These are phyloP conservation scores for Phytophthora boehmeriae DNA, from an alignment of 352 stramenopile genomes.

Conservation along the genomic window DNA sequence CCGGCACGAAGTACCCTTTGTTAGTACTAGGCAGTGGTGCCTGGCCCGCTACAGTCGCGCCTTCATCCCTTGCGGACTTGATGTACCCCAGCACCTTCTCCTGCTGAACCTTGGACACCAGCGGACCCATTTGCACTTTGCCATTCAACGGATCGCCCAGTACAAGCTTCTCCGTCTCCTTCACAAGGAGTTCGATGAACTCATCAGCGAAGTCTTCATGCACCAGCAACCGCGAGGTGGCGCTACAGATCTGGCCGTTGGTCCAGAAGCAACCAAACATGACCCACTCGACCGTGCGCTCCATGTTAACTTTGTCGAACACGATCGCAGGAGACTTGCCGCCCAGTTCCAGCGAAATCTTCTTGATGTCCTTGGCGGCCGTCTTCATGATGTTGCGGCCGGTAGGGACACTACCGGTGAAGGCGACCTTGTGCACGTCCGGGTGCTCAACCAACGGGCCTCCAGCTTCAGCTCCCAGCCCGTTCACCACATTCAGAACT, in stretches of 20 bases:
- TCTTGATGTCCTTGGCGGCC: slow-evolving; percentile 32
- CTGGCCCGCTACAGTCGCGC: slow-evolving; percentile 47
- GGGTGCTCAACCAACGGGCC: slow-evolving; percentile 64
- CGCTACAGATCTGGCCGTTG: slow-evolving; percentile 83
- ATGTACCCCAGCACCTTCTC: slow-evolving; percentile 79
- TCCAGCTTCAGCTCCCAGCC: slow-evolving; percentile 66
- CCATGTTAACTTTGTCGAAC: slow-evolving; percentile 70
- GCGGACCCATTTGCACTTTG: slow-evolving; percentile 71
- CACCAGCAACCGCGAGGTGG: slow-evolving; percentile 79
- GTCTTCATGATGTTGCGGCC: slow-evolving; percentile 28
- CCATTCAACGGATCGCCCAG: slow-evolving; percentile 62
- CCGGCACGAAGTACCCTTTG: slow-evolving; percentile 74
- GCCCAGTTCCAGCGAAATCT: slow-evolving; percentile 48
- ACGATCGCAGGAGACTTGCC: slow-evolving; percentile 92
- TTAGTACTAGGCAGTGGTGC: slow-evolving; percentile 14
- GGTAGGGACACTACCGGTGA: slow-evolving; percentile 27
- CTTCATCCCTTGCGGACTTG: slow-evolving; percentile 48
- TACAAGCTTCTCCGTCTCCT: slow-evolving; percentile 62
- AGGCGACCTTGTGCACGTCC: slow-evolving; percentile 37
- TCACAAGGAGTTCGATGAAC: slow-evolving; percentile 55
- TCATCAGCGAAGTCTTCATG: slow-evolving; percentile 70
- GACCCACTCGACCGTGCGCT: slow-evolving; percentile 84
- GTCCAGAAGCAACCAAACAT: slow-evolving; percentile 50
- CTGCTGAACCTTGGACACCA: slow-evolving; percentile 77
- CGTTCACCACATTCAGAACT: slow-evolving; percentile 75